These are phyloP conservation scores for Lactarius sp. DNA, from an alignment of 768 basidiomycete species.

Conservation along the genomic window DNA sequence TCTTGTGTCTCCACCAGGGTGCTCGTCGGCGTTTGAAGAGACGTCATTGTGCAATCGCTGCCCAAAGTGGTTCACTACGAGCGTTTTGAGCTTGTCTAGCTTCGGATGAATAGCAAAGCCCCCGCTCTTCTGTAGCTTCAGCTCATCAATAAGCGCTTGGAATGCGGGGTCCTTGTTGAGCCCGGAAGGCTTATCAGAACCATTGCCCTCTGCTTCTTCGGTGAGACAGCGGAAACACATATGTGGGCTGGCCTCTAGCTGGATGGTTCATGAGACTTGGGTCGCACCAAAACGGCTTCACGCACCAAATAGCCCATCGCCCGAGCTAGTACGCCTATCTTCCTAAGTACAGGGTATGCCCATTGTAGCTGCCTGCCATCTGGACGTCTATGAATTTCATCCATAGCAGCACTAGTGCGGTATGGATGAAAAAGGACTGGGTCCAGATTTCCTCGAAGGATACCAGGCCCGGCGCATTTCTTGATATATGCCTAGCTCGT, in stretches of 20 bases:
- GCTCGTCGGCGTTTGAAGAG: constrained; percentile 17
- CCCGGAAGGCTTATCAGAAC: constrained; percentile 36
- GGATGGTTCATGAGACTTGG: constrained; percentile 5
- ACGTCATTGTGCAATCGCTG: constrained; percentile 36
- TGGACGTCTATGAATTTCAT: constrained; percentile 32
- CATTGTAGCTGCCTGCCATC: constrained; percentile 38
- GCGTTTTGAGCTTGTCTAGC: constrained; percentile 72
- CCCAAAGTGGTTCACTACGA: constrained; percentile 79
- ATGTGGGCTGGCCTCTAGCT: constrained; percentile 79
- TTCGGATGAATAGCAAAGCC: constrained; percentile 81
- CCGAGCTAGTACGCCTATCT: constrained; percentile 58
- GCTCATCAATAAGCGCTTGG: constrained; percentile 58
- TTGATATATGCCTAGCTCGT: constrained; percentile 2
- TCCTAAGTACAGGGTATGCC: constrained; percentile 48
- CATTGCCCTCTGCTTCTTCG: constrained; percentile 41
- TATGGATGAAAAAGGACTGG: constrained; percentile 66
- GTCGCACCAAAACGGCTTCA: constrained; percentile 13
- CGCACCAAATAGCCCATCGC: constrained; percentile 87
- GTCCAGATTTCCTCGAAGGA: constrained; percentile 48
- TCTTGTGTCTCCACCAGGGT: constrained; percentile 43
- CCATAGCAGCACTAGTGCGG: constrained; percentile 43
- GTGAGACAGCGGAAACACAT: constrained; percentile 71
- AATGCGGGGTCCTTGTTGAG: constrained; percentile 54
- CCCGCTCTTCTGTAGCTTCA: constrained; percentile 49
- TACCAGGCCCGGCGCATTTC: constrained; percentile 26